A percentile compares a stretch with the other conserved stretches of the same genome.
Evolutionary conservation across 768 basidiomycete genomes (phyloP).

Genomic region (Lentinula lateritia): DNA sequence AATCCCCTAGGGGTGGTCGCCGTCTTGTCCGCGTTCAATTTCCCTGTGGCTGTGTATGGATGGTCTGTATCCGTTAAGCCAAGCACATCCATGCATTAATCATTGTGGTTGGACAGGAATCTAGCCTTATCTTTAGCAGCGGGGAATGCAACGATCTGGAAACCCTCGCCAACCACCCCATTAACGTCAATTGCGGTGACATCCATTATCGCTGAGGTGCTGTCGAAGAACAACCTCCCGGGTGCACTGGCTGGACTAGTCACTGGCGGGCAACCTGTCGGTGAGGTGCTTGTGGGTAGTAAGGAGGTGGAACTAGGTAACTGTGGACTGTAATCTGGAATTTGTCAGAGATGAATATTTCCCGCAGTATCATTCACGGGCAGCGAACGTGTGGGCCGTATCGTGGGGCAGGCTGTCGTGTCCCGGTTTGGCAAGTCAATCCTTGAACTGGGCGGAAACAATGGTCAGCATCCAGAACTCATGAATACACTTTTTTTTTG

Average conservation of each 20-base stretch:
- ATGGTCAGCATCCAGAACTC: conserved; percentile 48
- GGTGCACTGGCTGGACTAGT: conserved; percentile 82
- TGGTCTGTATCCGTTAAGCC: conserved; percentile 42
- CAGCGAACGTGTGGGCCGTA: conserved; percentile 80
- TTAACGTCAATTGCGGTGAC: conserved; percentile 90
- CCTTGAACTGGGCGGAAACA: conserved; percentile 93
- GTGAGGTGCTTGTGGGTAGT: conserved; percentile 74
- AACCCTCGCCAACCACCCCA: conserved; percentile 86
- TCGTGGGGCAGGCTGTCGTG: conserved; percentile 85
- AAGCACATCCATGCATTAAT: not conserved
- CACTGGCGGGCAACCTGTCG: conserved; percentile 77
- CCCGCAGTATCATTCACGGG: conserved; percentile 93
- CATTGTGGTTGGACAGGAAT: conserved; percentile 53
- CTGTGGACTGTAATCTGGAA: conserved; percentile 1
- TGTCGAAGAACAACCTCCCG: conserved; percentile 78
- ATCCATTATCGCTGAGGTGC: conserved; percentile 72
- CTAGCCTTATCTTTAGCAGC: conserved; percentile 81
- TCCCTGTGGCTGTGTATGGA: conserved; percentile 90
- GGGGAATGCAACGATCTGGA: conserved; percentile 94
- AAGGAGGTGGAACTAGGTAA: conserved; percentile 73
- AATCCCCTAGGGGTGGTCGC: conserved; percentile 76
- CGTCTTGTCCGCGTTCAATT: conserved; percentile 92
- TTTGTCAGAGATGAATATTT: not conserved
- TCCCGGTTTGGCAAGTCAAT: conserved; percentile 86
- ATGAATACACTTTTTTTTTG: conserved; percentile 5